A percentile compares a stretch with the other conserved stretches of the same genome.
Evolutionary conservation across 164 flowering plant genomes (phyloP).

Genomic region (Sedum album): DNA sequence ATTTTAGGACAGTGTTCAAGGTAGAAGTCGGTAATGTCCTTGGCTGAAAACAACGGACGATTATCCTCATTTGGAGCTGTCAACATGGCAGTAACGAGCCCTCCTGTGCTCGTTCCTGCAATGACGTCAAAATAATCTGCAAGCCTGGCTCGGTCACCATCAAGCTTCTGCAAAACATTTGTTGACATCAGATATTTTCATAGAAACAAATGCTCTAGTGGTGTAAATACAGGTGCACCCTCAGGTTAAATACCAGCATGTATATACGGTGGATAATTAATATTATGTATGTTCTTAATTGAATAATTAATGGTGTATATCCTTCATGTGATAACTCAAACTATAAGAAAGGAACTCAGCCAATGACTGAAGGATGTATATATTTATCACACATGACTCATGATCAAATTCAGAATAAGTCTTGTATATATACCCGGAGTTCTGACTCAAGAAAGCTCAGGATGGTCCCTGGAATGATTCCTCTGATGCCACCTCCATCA

Average conservation of each 20-base stretch:
- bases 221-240: no score
- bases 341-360: neutral
- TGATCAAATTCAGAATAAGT: no score
- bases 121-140: constrained; percentile 10
- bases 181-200: no score
- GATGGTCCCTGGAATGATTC: constrained; percentile 8
- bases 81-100: constrained; percentile 10
- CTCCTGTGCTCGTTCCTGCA: constrained; percentile 8
- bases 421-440: neutral
- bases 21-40: constrained; percentile 4
- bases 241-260: no score
- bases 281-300: no score
- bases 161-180: neutral
- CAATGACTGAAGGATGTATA: no score
- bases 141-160: constrained; percentile 5
- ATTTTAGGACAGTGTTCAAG: constrained; percentile 9
- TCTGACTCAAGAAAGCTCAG: constrained; percentile 7
- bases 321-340: neutral
- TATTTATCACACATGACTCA: no score
- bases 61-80: constrained; percentile 4
- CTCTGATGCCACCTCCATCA: constrained; percentile 9
- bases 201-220: no score
- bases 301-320: no score
- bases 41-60: constrained; percentile 8
- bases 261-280: no score